These are phyloP conservation scores for Citrus inodora DNA, from an alignment of 345 rosid genomes.

Conservation along the genomic window DNA sequence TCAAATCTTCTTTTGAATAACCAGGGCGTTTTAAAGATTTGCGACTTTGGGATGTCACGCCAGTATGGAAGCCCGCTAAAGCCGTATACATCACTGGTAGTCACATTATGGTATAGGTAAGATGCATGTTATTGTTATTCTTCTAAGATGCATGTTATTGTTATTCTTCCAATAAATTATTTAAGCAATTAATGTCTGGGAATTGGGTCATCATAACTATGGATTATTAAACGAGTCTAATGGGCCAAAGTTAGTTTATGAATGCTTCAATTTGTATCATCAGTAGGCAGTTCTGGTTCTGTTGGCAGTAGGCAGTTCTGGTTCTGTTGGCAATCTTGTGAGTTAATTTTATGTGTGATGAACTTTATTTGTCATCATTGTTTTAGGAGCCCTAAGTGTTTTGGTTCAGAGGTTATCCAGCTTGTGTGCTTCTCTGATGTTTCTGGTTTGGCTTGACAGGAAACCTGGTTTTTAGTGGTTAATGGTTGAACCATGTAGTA, in stretches of 20 bases:
- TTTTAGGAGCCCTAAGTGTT: not conserved
- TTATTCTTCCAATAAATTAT: not conserved
- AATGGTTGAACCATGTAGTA: not conserved
- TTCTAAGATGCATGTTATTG: slow-evolving; percentile 24
- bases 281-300: not conserved
- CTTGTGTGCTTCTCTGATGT: not conserved
- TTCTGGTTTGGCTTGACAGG: not conserved
- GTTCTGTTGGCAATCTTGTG: not conserved
- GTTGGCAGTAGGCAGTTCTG: not conserved
- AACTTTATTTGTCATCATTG: not conserved
- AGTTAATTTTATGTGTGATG: not conserved
- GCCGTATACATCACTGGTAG: slow-evolving; percentile 75
- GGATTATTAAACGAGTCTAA: not conserved
- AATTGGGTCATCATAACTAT: not conserved
- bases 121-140: slow-evolving; percentile 2
- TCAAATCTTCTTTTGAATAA: slow-evolving; percentile 83
- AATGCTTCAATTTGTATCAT: not conserved
- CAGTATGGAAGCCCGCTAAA: slow-evolving; percentile 83
- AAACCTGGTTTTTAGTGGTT: not conserved
- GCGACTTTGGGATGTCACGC: slow-evolving; percentile 89
- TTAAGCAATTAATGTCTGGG: not conserved
- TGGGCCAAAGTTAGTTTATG: not conserved
- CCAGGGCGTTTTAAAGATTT: slow-evolving; percentile 70
- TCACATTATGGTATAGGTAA: slow-evolving; percentile 87
- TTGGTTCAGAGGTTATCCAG: not conserved